These are phyloP conservation scores for Boletus rubroflammeus DNA, from an alignment of 768 basidiomycete genomes.

Conservation along the genomic window DNA sequence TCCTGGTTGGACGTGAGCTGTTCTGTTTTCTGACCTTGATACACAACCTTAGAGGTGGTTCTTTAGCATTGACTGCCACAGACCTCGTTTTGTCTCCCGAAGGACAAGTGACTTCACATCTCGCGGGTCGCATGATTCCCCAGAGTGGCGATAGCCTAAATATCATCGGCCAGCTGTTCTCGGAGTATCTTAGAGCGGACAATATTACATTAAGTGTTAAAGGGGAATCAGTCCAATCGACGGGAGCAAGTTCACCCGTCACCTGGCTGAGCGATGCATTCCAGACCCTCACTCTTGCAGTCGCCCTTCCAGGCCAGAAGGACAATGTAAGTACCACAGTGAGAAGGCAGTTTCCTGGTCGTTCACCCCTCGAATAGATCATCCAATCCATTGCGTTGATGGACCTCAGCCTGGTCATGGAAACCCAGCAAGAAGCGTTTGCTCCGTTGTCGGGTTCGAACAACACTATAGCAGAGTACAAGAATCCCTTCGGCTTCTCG, in stretches of 20 bases:
- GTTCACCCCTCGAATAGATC: conserved; percentile 35
- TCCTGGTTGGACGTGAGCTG: conserved; percentile 57
- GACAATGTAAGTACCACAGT: conserved; percentile 38
- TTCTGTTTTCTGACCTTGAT: not conserved
- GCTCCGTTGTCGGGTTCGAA: conserved; percentile 58
- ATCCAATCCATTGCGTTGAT: conserved; percentile 60
- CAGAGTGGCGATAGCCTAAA: conserved; percentile 53
- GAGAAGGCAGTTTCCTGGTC: not conserved
- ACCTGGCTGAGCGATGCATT: conserved; percentile 70
- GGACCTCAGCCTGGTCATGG: conserved; percentile 54
- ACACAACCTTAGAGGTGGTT: not conserved
- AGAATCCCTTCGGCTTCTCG: conserved; percentile 76
- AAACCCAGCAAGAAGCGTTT: conserved; percentile 50
- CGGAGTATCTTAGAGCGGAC: conserved; percentile 57
- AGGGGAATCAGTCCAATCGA: conserved; percentile 59
- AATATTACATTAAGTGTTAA: conserved; percentile 59
- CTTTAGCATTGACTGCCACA: conserved; percentile 48
- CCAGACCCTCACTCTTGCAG: conserved; percentile 57
- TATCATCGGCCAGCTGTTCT: conserved; percentile 60
- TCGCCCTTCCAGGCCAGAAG: conserved; percentile 59
- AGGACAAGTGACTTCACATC: conserved; percentile 46
- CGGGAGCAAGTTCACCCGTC: conserved; percentile 48
- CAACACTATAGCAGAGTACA: conserved; percentile 53
- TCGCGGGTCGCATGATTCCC: conserved; percentile 62
- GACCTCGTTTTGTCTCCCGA: conserved; percentile 50